These are phyloP conservation scores for Hymenotorrendiella dingleyae DNA, from an alignment of 2,329 filamentous ascomycete species.

Conservation along the genomic window DNA sequence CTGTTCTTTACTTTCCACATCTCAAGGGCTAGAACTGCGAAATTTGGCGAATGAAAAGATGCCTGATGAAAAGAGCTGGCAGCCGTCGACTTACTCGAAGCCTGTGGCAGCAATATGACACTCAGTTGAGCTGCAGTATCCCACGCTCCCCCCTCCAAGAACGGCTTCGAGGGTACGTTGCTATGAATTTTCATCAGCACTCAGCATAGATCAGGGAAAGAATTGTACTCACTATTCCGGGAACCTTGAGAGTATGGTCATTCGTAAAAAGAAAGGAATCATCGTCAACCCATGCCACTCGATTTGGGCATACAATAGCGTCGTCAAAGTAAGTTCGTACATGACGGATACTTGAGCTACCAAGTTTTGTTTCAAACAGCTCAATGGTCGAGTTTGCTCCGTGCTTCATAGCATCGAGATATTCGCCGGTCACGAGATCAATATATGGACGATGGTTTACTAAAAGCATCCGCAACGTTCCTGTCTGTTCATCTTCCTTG, in stretches of 20 bases:
- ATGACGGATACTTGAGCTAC: constrained; percentile 26
- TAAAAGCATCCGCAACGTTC: constrained; percentile 28
- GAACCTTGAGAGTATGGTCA: constrained; percentile 31
- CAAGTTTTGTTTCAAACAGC: constrained; percentile 27
- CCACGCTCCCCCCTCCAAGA: constrained; percentile 28
- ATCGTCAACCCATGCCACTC: constrained; percentile 30
- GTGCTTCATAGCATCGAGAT: constrained; percentile 26
- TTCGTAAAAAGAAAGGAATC: constrained; percentile 34
- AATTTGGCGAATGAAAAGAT: too few relatives aligned
- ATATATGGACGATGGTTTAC: constrained; percentile 32
- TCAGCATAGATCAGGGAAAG: too few relatives aligned
- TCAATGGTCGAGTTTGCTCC: constrained; percentile 36
- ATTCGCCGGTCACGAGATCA: constrained; percentile 27
- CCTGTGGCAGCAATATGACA: constrained; percentile 30
- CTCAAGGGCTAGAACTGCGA: too few relatives aligned
- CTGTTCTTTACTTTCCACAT: too few relatives aligned
- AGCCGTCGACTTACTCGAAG: too few relatives aligned
- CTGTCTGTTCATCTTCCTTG: constrained; percentile 18
- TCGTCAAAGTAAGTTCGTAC: constrained; percentile 29
- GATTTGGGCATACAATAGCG: constrained; percentile 33
- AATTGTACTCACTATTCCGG: constrained; percentile 20
- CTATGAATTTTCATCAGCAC: too few relatives aligned
- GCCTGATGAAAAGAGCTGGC: constrained; percentile 18
- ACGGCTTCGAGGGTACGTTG: constrained; percentile 25
- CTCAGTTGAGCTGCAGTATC: constrained; percentile 25